Percentiles rank a stretch among this genome's conserved stretches.
Evolutionary conservation across 306 rosid genomes (phyloP).

Genomic region (Begonia fuchsioides): DNA sequence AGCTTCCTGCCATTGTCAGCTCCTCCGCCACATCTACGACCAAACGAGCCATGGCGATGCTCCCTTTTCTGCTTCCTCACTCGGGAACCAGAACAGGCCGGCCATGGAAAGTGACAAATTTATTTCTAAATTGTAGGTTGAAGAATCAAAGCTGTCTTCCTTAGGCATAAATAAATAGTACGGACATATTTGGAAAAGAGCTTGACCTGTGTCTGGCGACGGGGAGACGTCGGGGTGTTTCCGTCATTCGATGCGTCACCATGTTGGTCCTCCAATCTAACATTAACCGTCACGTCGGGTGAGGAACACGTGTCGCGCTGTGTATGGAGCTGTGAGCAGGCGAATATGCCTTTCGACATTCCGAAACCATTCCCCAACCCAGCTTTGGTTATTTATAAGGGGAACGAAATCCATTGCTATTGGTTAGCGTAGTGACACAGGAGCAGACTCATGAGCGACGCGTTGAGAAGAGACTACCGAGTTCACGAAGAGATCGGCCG

Average conservation of each 20-base stretch:
- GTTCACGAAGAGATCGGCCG: slow-evolving; percentile 43
- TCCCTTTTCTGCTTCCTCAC: too few relatives aligned
- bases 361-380: neutral
- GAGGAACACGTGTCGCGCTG: neutral
- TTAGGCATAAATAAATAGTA: neutral
- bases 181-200: neutral
- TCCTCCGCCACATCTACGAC: too few relatives aligned
- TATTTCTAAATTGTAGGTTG: too few relatives aligned
- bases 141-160: too few relatives aligned
- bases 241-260: neutral
- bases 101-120: too few relatives aligned
- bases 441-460: slow-evolving; percentile 27
- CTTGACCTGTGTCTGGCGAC: neutral
- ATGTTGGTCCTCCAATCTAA: neutral
- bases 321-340: neutral
- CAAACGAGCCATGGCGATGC: too few relatives aligned
- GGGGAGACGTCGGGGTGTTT: neutral
- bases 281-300: neutral
- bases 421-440: neutral
- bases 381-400: neutral
- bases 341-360: slow-evolving; percentile 19
- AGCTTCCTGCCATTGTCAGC: too few relatives aligned
- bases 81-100: too few relatives aligned
- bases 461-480: slow-evolving; percentile 30
- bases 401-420: neutral